These are phyloP conservation scores for Gomphus sp. DNA, from an alignment of 1,284 basidiomycete species.

Conservation along the genomic window DNA sequence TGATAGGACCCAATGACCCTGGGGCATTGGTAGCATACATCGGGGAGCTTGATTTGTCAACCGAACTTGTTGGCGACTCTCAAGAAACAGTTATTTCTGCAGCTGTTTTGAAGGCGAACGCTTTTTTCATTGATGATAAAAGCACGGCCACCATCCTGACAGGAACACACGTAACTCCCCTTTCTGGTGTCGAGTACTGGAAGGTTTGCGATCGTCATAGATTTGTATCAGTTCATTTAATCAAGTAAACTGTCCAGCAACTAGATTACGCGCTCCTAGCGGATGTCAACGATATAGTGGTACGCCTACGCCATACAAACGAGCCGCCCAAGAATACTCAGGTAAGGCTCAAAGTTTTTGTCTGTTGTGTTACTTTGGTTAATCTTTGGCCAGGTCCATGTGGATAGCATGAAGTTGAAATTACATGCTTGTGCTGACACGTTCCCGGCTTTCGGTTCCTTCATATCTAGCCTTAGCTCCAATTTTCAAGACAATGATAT, in stretches of 20 bases:
- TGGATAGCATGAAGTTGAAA: slow-evolving; percentile 14
- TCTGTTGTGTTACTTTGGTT: not conserved
- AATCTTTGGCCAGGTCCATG: slow-evolving; percentile 4
- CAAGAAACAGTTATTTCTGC: slow-evolving; percentile 46
- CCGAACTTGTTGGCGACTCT: slow-evolving; percentile 63
- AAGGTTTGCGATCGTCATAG: slow-evolving; percentile 39
- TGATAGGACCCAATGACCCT: slow-evolving; percentile 47
- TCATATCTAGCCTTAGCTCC: slow-evolving; percentile 36
- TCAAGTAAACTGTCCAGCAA: slow-evolving; percentile 15
- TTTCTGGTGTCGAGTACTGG: slow-evolving; percentile 38
- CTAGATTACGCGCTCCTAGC: slow-evolving; percentile 54
- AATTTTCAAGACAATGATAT: not conserved
- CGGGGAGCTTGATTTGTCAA: slow-evolving; percentile 57
- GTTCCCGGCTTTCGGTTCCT: slow-evolving; percentile 39
- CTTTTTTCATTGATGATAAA: slow-evolving; percentile 60
- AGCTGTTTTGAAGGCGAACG: slow-evolving; percentile 31
- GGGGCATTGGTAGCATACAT: slow-evolving; percentile 62
- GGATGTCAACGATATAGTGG: slow-evolving; percentile 44
- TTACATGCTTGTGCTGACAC: slow-evolving; percentile 67
- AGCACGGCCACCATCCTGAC: slow-evolving; percentile 13
- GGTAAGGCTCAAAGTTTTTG: slow-evolving; percentile 24
- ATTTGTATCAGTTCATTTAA: not conserved
- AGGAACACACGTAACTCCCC: slow-evolving; percentile 8
- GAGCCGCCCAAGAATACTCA: slow-evolving; percentile 24
- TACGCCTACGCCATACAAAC: slow-evolving; percentile 26